Percentiles rank a stretch among this genome's conserved stretches.
Conservation (phyloP, 2,329 filamentous ascomycete genomes). For the Penicillium freii region DNA sequence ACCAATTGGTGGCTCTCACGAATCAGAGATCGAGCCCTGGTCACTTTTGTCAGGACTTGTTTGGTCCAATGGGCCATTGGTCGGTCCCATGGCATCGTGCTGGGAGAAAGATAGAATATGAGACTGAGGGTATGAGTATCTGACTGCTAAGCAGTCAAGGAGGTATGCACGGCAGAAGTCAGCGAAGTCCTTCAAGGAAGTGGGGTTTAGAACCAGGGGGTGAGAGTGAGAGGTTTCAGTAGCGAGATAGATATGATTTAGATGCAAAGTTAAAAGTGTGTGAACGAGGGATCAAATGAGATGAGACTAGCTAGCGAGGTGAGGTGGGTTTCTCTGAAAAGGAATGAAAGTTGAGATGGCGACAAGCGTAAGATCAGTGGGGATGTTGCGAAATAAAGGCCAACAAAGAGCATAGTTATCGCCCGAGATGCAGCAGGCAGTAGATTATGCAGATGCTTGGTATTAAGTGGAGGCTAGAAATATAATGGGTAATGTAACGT, state of each 20-base stretch:
- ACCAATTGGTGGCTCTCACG: not conserved
- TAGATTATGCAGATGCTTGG: not conserved
- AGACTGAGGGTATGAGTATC: not conserved
- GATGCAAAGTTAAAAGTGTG: not conserved
- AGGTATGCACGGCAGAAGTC: too few species aligned
- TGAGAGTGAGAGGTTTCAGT: not conserved
- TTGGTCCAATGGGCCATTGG: not conserved
- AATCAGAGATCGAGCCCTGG: not conserved
- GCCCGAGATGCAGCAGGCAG: not conserved
- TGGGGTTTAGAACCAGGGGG: not conserved
- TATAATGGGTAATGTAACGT: not conserved
- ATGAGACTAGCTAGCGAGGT: not conserved
- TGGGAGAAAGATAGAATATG: not conserved
- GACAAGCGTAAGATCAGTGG: not conserved
- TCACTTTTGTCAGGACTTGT: not conserved
- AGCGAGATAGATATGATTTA: not conserved
- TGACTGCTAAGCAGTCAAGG: not conserved
- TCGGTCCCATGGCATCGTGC: not conserved
- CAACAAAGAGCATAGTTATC: not conserved
- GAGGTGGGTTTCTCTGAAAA: not conserved
- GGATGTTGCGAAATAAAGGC: not conserved
- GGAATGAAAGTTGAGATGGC: not conserved
- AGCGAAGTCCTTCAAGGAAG: not conserved
- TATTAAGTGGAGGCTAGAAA: not conserved
- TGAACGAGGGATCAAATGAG: not conserved